phyloP scores from a whole-genome alignment of 495 filamentous ascomycete genomes.

The Neurospora sp. region DNA sequence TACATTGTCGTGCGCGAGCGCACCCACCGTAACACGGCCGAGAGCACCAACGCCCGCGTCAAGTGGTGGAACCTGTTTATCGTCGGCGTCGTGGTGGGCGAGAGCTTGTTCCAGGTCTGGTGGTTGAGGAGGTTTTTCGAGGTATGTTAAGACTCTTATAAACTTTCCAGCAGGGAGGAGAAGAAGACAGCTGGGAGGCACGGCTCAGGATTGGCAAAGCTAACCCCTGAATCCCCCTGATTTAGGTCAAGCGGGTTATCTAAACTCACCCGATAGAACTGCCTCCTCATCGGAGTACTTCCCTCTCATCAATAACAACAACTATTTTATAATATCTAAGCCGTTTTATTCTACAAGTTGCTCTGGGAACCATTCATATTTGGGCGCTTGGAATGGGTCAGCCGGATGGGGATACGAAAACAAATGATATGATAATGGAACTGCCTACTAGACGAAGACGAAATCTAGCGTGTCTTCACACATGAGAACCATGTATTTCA shows the following conservation, averaged over 20 bases:
- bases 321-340: background rate
- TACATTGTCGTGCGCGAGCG: constrained; percentile 95
- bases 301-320: background rate
- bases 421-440: constrained; percentile 8
- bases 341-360: background rate
- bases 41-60: constrained; percentile 92
- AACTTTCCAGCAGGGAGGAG: background rate
- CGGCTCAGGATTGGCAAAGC: background rate
- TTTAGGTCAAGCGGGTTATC: constrained; percentile 28
- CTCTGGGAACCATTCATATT: constrained; percentile 4
- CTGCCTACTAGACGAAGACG: background rate
- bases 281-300: background rate
- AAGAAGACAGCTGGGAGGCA: background rate
- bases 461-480: background rate
- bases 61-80: constrained; percentile 99
- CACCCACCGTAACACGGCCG: constrained; percentile 93
- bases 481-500: background rate
- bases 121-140: constrained; percentile 98
- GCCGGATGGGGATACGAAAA: background rate
- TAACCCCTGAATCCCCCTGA: background rate
- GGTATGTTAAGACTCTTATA: constrained; percentile 37
- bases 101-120: constrained; percentile 98
- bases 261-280: constrained; percentile 4
- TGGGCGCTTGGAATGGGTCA: constrained; percentile 7
- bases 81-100: constrained; percentile 75